These are phyloP conservation scores for Claviceps digitariae DNA, from an alignment of 2,329 filamentous ascomycete genomes.

Conservation along the genomic window DNA sequence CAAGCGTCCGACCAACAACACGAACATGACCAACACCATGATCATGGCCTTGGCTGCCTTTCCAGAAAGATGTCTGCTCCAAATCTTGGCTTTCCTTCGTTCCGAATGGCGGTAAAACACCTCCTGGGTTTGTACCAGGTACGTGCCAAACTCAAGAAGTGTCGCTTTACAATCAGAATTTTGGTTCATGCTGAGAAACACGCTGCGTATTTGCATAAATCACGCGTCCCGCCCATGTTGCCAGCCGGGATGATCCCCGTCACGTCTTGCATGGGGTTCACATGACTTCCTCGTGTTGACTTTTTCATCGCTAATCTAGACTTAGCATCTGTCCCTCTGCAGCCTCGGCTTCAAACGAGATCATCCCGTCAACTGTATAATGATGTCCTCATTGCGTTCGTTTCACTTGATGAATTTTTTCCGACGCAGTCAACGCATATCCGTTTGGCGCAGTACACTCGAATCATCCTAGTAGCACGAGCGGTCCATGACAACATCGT, in stretches of 20 bases:
- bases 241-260: background rate
- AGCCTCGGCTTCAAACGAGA: background rate
- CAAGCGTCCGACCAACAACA: background rate
- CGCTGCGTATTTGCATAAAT: background rate
- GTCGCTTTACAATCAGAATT: background rate
- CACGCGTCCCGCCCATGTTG: background rate
- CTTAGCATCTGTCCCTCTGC: background rate
- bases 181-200: background rate
- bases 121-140: too few relatives aligned
- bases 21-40: background rate
- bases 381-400: background rate
- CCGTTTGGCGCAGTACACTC: background rate
- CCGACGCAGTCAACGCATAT: background rate
- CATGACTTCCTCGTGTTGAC: background rate
- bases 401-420: background rate
- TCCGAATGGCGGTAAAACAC: background rate
- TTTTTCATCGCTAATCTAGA: background rate
- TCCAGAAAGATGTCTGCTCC: background rate
- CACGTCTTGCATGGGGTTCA: background rate
- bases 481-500: background rate
- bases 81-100: background rate
- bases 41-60: background rate
- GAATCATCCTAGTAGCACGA: background rate
- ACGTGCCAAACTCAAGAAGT: background rate
- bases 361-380: background rate